Evolutionary conservation across 2,329 filamentous ascomycete genomes (phyloP).

Genomic region (Dothiorella sarmentorum): DNA sequence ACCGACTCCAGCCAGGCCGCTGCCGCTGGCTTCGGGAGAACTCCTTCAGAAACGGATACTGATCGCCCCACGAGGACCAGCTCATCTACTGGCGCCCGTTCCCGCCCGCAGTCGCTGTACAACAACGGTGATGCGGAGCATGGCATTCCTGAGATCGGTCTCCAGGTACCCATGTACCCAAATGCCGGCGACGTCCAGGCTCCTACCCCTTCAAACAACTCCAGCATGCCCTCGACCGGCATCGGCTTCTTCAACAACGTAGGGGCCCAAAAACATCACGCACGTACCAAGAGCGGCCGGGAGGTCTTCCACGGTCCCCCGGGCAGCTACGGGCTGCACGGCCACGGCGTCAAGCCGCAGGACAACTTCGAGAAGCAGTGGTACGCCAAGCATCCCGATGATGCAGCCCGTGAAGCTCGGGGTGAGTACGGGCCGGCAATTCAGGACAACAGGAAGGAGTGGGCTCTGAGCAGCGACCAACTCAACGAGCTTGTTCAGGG

Average conservation of each 20-base stretch:
- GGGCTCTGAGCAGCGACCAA: slow-evolving; percentile 83
- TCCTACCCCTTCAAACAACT: slow-evolving; percentile 70
- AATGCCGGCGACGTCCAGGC: slow-evolving; percentile 95
- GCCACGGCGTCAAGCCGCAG: slow-evolving; percentile 67
- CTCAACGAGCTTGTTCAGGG: slow-evolving; percentile 84
- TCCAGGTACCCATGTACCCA: slow-evolving; percentile 89
- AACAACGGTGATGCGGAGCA: slow-evolving; percentile 64
- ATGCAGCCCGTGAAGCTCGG: slow-evolving; percentile 69
- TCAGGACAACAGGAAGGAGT: slow-evolving; percentile 63
- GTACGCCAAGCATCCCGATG: slow-evolving; percentile 87
- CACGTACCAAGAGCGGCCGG: slow-evolving; percentile 67
- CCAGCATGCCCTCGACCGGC: slow-evolving; percentile 39
- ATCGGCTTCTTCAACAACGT: slow-evolving; percentile 56
- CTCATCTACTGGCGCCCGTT: slow-evolving; percentile 30
- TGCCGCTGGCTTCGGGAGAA: slow-evolving; percentile 69
- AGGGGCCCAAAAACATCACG: slow-evolving; percentile 54
- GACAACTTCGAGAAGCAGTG: slow-evolving; percentile 89
- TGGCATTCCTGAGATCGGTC: slow-evolving; percentile 88
- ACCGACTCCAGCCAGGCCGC: slow-evolving; percentile 88
- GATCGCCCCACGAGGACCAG: slow-evolving; percentile 20
- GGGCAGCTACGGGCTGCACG: slow-evolving; percentile 89
- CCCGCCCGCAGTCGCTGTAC: slow-evolving; percentile 55
- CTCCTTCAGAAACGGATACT: slow-evolving; percentile 27
- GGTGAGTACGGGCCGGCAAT: slow-evolving; percentile 59
- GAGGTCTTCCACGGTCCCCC: slow-evolving; percentile 70